phyloP scores from a whole-genome alignment of 108 stramenopile species.

The Fistulifera solaris region DNA sequence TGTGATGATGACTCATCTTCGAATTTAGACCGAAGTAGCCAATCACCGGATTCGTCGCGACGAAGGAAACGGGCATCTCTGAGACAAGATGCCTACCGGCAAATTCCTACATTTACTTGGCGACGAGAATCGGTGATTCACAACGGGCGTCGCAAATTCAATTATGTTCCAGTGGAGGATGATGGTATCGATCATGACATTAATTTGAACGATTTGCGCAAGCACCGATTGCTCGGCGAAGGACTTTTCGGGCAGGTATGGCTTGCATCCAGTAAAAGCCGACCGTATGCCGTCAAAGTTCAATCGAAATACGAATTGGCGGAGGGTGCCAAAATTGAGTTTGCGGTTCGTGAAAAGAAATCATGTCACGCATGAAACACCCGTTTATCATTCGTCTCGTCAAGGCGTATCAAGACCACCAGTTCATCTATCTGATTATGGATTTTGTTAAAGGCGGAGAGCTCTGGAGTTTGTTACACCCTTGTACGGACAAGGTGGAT shows the following conservation, averaged over 20 bases:
- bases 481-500: too few species aligned
- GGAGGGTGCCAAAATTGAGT: slow-evolving; percentile 48
- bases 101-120: too few species aligned
- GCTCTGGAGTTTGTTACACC: slow-evolving; percentile 45
- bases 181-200: background rate
- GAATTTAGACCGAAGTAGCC: too few species aligned
- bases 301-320: slow-evolving; percentile 79
- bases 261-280: slow-evolving; percentile 9
- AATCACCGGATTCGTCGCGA: too few species aligned
- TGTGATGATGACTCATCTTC: too few species aligned
- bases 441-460: slow-evolving; percentile 60
- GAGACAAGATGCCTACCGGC: too few species aligned
- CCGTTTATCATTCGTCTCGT: slow-evolving; percentile 49
- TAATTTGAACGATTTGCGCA: slow-evolving; percentile 40
- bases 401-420: slow-evolving; percentile 41
- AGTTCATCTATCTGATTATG: slow-evolving; percentile 50
- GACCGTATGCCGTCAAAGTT: slow-evolving; percentile 73
- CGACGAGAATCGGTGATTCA: too few species aligned
- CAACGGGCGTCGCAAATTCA: background rate
- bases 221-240: slow-evolving; percentile 65
- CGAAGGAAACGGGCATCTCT: too few species aligned
- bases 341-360: slow-evolving; percentile 39
- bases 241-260: slow-evolving; percentile 77
- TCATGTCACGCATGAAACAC: slow-evolving; percentile 38
- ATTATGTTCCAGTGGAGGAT: background rate